Percentiles rank a stretch among this genome's conserved stretches.
Conservation (phyloP, 768 basidiomycete species). For the Rhodotorula toruloides region DNA sequence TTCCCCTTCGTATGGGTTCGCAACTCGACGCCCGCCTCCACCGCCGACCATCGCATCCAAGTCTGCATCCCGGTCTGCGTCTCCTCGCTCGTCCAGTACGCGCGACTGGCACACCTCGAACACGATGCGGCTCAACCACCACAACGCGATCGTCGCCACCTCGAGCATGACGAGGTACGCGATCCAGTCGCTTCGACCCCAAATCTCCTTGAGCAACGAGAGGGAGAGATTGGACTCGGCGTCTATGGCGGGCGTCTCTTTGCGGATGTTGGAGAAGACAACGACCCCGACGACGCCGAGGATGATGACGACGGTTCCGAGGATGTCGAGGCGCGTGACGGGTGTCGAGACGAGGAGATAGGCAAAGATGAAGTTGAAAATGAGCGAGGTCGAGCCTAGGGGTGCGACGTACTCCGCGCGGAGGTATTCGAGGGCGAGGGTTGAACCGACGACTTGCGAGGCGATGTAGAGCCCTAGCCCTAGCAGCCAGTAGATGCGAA, state of each 20-base stretch:
- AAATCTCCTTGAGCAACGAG: conserved; percentile 69
- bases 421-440: conserved; percentile 79
- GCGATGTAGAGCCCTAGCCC: conserved; percentile 70
- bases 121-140: conserved; percentile 18
- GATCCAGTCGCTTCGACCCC: conserved; percentile 86
- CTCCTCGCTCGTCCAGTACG: conserved; percentile 42
- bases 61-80: conserved; percentile 17
- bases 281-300: conserved; percentile 70
- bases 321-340: conserved; percentile 75
- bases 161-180: conserved; percentile 78
- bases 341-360: conserved; percentile 73
- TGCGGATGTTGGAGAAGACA: conserved; percentile 26
- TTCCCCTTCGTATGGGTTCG: conserved; percentile 55
- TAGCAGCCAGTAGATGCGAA: conserved; percentile 79
- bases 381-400: conserved; percentile 82
- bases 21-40: conserved; percentile 22
- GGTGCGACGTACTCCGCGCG: conserved; percentile 88
- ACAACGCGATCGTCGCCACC: conserved; percentile 55
- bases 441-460: conserved; percentile 80
- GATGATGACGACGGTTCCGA: conserved; percentile 79
- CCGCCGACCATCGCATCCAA: conserved; percentile 21
- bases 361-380: conserved; percentile 87
- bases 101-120: conserved; percentile 50
- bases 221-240: conserved; percentile 66
- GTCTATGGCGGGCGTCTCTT: conserved; percentile 59